A percentile compares a stretch with the other conserved stretches of the same genome.
Conservation (phyloP, 768 basidiomycete species). For the Phaffia tasmanica region DNA sequence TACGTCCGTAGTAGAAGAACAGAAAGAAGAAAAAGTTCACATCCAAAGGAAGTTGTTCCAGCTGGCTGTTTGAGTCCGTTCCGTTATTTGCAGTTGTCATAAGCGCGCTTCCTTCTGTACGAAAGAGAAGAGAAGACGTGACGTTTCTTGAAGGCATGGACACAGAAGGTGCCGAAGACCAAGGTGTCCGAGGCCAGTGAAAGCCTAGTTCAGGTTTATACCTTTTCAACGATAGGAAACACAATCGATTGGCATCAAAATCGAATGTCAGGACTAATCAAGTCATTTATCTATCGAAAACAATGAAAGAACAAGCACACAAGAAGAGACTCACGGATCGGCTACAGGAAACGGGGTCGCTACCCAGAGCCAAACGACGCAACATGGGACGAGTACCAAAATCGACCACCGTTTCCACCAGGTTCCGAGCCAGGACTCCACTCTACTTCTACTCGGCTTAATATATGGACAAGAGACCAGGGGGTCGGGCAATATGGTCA, state of each 20-base stretch:
- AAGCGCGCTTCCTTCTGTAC: neutral
- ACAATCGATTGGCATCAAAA: neutral
- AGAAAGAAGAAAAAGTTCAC: conserved; percentile 42
- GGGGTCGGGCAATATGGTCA: neutral
- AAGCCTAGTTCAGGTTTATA: conserved; percentile 12
- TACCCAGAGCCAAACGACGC: conserved; percentile 41
- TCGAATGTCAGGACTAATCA: neutral
- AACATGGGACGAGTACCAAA: conserved; percentile 38
- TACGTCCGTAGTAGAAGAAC: conserved; percentile 26
- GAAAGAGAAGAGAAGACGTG: neutral
- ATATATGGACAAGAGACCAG: neutral
- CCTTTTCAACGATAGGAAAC: neutral
- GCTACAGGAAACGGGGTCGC: conserved; percentile 40
- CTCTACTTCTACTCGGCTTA: conserved; percentile 36
- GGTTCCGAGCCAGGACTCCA: conserved; percentile 37
- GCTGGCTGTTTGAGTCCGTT: conserved; percentile 2
- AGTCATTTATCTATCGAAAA: neutral
- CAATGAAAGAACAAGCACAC: neutral
- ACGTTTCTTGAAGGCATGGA: neutral
- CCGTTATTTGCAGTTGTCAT: neutral
- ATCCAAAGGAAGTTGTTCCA: conserved; percentile 35
- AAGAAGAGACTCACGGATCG: conserved; percentile 35
- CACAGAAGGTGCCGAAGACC: neutral
- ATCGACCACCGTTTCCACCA: conserved; percentile 41
- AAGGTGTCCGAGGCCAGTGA: conserved; percentile 9